Base-by-base conservation (phyloP, 768 basidiomycete genomes). In the Suillus alpinus region DNA sequence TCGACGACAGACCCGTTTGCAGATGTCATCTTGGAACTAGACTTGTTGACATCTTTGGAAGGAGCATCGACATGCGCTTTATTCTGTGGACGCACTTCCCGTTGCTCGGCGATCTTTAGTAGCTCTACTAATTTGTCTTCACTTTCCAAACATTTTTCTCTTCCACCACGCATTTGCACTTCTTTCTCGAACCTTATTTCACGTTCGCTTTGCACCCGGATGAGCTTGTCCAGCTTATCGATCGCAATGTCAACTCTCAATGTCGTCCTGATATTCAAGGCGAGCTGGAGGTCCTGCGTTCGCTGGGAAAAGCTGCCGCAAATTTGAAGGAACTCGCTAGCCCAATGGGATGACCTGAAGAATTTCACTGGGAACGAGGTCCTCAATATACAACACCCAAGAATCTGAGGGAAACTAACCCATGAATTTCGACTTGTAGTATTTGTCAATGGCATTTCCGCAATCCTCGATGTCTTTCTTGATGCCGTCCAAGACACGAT, bases 401-500 rank as follows among this genome's bases (percentile, higher is more conserved):
- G 9, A 59, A 46, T 39, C 16, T 4, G 20, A 40, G 13, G 20
- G 40, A 49, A 20, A 70, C 75, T 18, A 16, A 75, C 79, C 73
- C 6, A 81, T 62, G 52, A 81, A 71, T 18, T 73, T 69, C 56
- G 80, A 79, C 62, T 81, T 81, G 36, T 77, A 58, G 59, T 83
- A 83, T 2, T 71, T 70, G 58, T 84, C 82, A 62, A 80, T 81
- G 14, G 71, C 74, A 36, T 78, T 78, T 2, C 77, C 79, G 60
- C 79, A 80, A 8, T 71, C 67, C 60, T 75, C 77, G 47, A 83
- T 78, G 57, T 82, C 77, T 8, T 72, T 58, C 4, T 75, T 80
- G 5, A 80, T 76, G 0, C 57, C 49, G 34, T 69, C 40, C 50
- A 73, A 61, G 9, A 79, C 68, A 1, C 59, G 61, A 36, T 75